phyloP scores from a whole-genome alignment of 2,329 filamentous ascomycete species.

The Ascochyta pisi region DNA sequence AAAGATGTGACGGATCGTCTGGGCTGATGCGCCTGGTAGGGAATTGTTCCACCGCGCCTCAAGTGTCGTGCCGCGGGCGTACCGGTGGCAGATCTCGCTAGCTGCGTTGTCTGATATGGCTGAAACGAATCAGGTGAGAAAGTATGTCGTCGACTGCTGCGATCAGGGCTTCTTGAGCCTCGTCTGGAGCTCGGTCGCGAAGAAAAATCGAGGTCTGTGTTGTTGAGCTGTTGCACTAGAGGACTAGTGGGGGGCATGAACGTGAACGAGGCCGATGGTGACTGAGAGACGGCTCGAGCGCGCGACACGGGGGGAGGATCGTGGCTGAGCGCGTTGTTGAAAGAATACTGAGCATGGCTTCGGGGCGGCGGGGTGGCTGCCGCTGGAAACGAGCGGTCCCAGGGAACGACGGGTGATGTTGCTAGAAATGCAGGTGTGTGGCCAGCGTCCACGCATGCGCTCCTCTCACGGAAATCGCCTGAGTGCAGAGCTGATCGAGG shows the following conservation, averaged over 20 bases:
- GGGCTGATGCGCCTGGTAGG: slow-evolving; percentile 81
- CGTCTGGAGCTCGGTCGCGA: slow-evolving; percentile 50
- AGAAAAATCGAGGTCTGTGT: slow-evolving; percentile 74
- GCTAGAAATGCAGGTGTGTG: slow-evolving; percentile 33
- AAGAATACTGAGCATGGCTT: slow-evolving; percentile 24
- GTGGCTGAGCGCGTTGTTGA: slow-evolving; percentile 21
- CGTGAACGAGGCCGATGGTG: slow-evolving; percentile 78
- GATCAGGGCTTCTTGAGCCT: slow-evolving; percentile 54
- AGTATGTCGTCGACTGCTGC: slow-evolving; percentile 71
- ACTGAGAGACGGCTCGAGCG: slow-evolving; percentile 57
- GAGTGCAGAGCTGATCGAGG: slow-evolving; percentile 76
- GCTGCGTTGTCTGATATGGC: slow-evolving; percentile 54
- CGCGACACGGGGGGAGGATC: slow-evolving; percentile 47
- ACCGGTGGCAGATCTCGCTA: slow-evolving; percentile 38
- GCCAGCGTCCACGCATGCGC: slow-evolving; percentile 34
- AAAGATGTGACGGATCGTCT: slow-evolving; percentile 75
- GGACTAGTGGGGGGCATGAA: slow-evolving; percentile 92
- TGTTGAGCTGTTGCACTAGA: slow-evolving; percentile 85
- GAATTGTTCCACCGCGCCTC: slow-evolving; percentile 66
- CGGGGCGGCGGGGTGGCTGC: slow-evolving; percentile 38
- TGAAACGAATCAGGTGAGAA: slow-evolving; percentile 69
- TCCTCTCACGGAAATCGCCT: slow-evolving; percentile 65
- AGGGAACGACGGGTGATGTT: slow-evolving; percentile 65
- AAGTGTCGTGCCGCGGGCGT: slow-evolving; percentile 46
- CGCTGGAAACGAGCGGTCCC: slow-evolving; percentile 58